These are phyloP conservation scores for Boletus coccyginus DNA, from an alignment of 768 basidiomycete species.

Conservation along the genomic window DNA sequence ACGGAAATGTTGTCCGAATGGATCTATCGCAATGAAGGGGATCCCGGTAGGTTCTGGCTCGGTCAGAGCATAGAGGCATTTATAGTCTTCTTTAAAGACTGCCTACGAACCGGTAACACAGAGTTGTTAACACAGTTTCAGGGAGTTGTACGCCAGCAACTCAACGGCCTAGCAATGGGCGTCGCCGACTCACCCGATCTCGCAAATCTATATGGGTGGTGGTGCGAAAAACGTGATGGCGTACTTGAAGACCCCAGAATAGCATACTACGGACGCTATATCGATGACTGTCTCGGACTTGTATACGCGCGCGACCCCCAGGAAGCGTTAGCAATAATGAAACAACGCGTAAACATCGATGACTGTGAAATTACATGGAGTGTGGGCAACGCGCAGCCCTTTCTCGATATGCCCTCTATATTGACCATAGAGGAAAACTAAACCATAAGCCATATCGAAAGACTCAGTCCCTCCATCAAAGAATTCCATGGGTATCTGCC, in stretches of 20 bases:
- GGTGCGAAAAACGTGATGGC: no score
- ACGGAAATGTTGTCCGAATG: no score
- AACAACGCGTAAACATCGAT: background rate
- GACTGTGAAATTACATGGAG: background rate
- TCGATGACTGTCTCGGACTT: no score
- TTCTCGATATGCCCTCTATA: conserved; percentile 5
- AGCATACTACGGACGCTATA: no score
- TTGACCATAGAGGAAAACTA: accelerated
- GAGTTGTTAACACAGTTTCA: background rate
- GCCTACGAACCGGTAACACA: no score
- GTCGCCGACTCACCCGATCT: conserved; percentile 6
- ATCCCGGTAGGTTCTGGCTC: no score
- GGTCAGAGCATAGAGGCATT: no score
- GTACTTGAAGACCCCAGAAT: no score
- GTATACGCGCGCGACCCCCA: background rate
- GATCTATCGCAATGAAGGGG: no score
- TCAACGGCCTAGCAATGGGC: conserved; percentile 4
- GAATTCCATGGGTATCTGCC: conserved; percentile 7
- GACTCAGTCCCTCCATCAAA: background rate
- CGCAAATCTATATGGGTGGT: conserved; percentile 3
- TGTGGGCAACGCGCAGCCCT: accelerated
- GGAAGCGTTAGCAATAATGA: background rate
- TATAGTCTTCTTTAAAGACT: no score
- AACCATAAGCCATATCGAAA: background rate
- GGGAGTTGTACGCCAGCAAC: background rate